Percentiles rank a stretch among this genome's conserved stretches.
phyloP scores from a whole-genome alignment of 1,139 yeast species.

The Saccharomyces hybrid region DNA sequence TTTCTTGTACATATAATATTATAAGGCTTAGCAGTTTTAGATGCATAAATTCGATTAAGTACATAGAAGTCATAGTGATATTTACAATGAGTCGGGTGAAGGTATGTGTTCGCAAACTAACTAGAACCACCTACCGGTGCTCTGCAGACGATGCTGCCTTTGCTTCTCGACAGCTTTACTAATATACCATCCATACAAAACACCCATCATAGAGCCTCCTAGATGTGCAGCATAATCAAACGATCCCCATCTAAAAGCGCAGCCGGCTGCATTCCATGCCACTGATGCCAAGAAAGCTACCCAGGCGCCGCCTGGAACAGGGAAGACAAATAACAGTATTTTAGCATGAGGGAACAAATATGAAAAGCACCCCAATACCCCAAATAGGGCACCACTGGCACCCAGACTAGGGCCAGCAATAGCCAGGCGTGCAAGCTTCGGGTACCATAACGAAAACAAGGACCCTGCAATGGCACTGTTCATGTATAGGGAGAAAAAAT shows the following conservation, averaged over 20 bases:
- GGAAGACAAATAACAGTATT: conserved; percentile 70
- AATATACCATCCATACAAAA: conserved; percentile 63
- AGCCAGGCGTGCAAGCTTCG: conserved; percentile 46
- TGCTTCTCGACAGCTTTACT: conserved; percentile 40
- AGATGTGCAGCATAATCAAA: conserved; percentile 91
- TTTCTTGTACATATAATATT: not conserved
- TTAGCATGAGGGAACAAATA: conserved; percentile 73
- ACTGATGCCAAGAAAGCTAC: conserved; percentile 65
- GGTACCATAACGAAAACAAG: conserved; percentile 62
- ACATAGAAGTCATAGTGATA: not conserved
- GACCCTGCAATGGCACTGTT: conserved; percentile 77
- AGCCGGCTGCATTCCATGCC: conserved; percentile 69
- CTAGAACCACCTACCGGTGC: conserved; percentile 19
- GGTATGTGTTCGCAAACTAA: not conserved
- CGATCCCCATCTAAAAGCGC: conserved; percentile 64
- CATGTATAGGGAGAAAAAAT: conserved; percentile 63
- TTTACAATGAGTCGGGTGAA: not conserved
- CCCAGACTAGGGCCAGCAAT: conserved; percentile 67
- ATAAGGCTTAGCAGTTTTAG: not conserved
- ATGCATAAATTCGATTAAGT: not conserved
- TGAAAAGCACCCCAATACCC: conserved; percentile 76
- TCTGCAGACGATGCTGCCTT: conserved; percentile 31
- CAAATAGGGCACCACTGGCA: conserved; percentile 88
- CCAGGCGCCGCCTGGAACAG: conserved; percentile 91
- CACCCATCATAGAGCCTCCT: conserved; percentile 78